Evolutionary conservation across 2,329 filamentous ascomycete species (phyloP).

Genomic region (Helotiales sp.): DNA sequence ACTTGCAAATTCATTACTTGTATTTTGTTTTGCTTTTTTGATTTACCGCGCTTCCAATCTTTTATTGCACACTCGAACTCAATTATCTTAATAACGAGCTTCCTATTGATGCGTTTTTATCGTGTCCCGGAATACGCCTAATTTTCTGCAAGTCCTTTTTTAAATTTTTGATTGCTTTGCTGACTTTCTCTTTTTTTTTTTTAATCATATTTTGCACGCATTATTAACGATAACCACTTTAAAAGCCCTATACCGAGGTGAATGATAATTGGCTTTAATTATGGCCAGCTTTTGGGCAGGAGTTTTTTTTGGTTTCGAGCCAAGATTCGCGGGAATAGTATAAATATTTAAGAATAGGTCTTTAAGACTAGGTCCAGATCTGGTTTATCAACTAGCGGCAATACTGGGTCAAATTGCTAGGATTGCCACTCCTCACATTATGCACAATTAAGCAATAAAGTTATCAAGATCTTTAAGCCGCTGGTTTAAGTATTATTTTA

Average conservation of each 20-base stretch:
- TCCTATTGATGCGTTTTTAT: constrained; percentile 12
- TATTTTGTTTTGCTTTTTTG: neutral
- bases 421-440: neutral
- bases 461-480: neutral
- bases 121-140: constrained; percentile 2
- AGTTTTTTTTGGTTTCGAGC: constrained; percentile 4
- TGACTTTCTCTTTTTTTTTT: constrained; percentile 10
- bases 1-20: neutral
- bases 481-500: constrained; percentile 24
- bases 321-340: constrained; percentile 4
- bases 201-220: constrained; percentile 19
- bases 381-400: neutral
- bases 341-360: neutral
- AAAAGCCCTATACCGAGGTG: constrained; percentile 22
- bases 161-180: constrained; percentile 18
- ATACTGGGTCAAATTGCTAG: neutral
- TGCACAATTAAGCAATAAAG: neutral
- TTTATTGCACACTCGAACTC: constrained; percentile 20
- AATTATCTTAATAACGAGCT: constrained; percentile 6
- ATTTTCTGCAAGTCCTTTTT: constrained; percentile 9
- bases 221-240: constrained; percentile 22
- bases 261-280: neutral
- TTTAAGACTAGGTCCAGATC: neutral
- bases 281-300: constrained; percentile 15
- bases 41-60: constrained; percentile 2